Percentiles rank a stretch among this genome's conserved stretches.
These are phyloP conservation scores for Pseudogymnoascus sp. DNA, from an alignment of 2,329 filamentous ascomycete species.

Conservation along the genomic window DNA sequence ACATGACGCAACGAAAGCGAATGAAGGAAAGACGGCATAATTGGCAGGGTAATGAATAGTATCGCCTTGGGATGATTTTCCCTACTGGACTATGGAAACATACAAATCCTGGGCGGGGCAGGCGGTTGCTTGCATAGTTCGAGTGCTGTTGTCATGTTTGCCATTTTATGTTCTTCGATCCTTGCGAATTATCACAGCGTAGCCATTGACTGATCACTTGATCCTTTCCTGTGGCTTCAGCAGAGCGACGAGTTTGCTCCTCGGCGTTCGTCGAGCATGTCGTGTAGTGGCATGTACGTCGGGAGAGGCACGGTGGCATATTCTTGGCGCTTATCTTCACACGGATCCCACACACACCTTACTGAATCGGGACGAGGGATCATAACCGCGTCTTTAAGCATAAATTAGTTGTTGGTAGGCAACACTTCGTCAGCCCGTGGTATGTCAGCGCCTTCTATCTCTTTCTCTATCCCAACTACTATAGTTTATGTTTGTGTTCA, in stretches of 20 bases:
- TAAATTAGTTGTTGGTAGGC: not conserved
- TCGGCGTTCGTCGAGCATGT: not conserved
- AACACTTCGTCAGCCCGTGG: not conserved
- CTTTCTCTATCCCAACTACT: not conserved
- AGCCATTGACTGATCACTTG: not conserved
- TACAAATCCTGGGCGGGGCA: not conserved
- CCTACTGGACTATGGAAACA: not conserved
- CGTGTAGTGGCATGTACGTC: not conserved
- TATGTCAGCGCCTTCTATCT: not conserved
- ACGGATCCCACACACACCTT: not conserved
- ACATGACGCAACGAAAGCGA: not conserved
- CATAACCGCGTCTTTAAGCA: not conserved
- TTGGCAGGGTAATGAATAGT: not conserved
- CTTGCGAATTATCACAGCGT: not conserved
- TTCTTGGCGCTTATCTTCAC: not conserved
- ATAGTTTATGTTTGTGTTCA: not conserved
- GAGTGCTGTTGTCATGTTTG: not conserved
- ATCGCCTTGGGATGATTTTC: not conserved
- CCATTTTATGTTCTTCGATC: not conserved
- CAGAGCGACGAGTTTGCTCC: not conserved
- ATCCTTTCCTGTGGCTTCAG: too few species aligned
- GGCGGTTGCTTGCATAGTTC: not conserved
- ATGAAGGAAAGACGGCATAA: not conserved
- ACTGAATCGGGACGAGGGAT: not conserved
- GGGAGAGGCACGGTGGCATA: not conserved